Conservation (phyloP, 2,329 filamentous ascomycete species). For the Pestalotiopsis sp. region DNA sequence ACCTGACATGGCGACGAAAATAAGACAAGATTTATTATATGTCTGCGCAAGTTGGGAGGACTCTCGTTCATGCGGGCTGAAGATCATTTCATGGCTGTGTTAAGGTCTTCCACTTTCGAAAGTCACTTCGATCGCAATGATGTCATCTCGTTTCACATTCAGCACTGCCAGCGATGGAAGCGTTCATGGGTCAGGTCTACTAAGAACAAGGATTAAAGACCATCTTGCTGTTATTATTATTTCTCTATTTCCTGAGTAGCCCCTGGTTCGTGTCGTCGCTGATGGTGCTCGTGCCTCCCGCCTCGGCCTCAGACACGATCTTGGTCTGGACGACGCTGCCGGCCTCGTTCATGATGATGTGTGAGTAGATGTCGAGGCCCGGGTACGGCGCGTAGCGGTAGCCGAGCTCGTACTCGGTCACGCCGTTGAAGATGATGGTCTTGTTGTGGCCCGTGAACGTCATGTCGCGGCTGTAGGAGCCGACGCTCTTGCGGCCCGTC, state of each 20-base stretch:
- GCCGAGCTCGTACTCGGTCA: constrained; percentile 51
- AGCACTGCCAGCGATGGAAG: background rate
- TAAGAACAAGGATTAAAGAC: background rate
- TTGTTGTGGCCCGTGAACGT: constrained; percentile 57
- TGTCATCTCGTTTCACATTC: constrained; percentile 2
- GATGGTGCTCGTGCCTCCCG: constrained; percentile 55
- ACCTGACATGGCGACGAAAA: too few species aligned
- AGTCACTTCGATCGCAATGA: background rate
- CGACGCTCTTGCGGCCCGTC: constrained; percentile 44
- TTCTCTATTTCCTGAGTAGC: background rate
- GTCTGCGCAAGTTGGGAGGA: too few species aligned
- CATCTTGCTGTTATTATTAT: background rate
- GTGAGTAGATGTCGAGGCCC: constrained; percentile 46
- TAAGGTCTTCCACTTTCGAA: background rate
- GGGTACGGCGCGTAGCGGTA: constrained; percentile 57
- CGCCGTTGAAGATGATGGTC: constrained; percentile 45
- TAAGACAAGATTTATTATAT: too few species aligned
- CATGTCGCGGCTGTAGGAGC: constrained; percentile 55
- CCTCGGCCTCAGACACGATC: constrained; percentile 54
- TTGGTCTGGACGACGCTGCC: constrained; percentile 54
- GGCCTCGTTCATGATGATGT: constrained; percentile 49
- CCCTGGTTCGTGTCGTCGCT: constrained; percentile 37
- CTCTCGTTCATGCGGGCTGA: background rate
- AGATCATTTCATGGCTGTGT: background rate
- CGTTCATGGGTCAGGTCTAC: background rate